phyloP scores from a whole-genome alignment of 2,329 filamentous ascomycete genomes.

The Blumeria hordei region DNA sequence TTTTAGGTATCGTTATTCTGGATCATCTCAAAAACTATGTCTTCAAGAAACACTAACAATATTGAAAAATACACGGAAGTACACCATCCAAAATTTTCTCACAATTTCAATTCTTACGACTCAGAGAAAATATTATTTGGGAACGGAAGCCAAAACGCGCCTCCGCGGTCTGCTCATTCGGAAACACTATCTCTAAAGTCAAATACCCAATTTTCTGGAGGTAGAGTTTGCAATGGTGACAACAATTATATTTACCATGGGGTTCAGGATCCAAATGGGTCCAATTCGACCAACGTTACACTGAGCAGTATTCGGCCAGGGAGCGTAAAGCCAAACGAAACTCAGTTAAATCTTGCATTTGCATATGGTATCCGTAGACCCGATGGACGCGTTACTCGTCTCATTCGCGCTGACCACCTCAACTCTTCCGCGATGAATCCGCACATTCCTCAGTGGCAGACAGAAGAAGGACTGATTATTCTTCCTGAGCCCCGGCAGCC shows the following conservation, averaged over 20 bases:
- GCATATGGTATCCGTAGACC: constrained; percentile 29
- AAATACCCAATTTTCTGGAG: neutral
- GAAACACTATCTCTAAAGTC: neutral
- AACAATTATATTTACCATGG: neutral
- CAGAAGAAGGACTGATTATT: constrained; percentile 13
- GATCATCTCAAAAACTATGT: neutral
- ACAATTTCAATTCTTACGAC: neutral
- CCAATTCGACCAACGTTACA: constrained; percentile 2
- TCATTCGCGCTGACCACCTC: constrained; percentile 30
- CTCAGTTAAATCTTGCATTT: constrained; percentile 14
- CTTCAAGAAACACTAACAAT: neutral
- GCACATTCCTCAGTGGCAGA: constrained; percentile 18
- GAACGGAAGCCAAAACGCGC: neutral
- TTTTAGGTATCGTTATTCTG: neutral
- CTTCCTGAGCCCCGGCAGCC: constrained; percentile 8
- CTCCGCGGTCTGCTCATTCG: neutral
- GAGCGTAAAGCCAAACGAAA: constrained; percentile 4
- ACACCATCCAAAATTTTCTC: neutral
- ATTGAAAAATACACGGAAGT: neutral
- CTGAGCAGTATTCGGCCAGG: constrained; percentile 9
- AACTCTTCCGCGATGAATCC: constrained; percentile 15
- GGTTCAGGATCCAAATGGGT: no score
- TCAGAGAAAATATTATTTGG: neutral
- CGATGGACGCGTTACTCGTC: constrained; percentile 27
- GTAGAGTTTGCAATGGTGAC: neutral